Base-by-base conservation (phyloP, 1,284 basidiomycete species). In the Nidula niveotomentosa region DNA sequence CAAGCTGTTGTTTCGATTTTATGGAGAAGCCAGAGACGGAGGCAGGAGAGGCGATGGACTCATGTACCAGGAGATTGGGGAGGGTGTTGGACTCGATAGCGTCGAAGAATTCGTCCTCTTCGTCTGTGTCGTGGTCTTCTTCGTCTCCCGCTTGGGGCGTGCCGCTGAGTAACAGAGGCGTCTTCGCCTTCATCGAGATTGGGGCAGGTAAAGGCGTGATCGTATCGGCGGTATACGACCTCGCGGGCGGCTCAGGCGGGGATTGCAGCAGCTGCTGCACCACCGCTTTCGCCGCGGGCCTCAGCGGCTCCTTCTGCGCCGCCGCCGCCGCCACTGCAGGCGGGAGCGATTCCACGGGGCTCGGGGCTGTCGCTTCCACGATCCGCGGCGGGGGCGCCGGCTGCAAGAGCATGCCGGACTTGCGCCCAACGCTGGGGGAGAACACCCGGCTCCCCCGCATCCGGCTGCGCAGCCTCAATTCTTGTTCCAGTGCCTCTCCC, bases 31-130 rank as follows among this genome's bases (percentile, higher is more conserved):
- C 23, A 23, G 23, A 23, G 23, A 4, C 2, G 23, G 23, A 23
- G 57, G 56, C 4, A 58, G 33, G 0, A 72, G 68, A 43, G 69
- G 69, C 46, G 62, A 94, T 80, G 6, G 81, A 77, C 41, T 87
- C 79, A 50, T 83, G 80, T 23, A 94, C 78, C 43, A 90, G 74
- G 4, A 94, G 77, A 60, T 90, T 87, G 6, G 92, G 91, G 0
- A 96, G 75, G 34, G 78, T 83, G 53, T 89, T 90, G 8, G 86
- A 76, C 67, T 98, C 96, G 65, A 98, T 95, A 15, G 96, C 95
- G 68, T 98, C 96, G 66, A 97, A 98, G 74, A 98, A 98, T 72
- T 98, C 95, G 73, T 98, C 95, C 65, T 96, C 94, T 51, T 93
- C 92, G 60, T 96, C 94, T 1, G 90, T 91, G 47, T 89, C 88